Conservation (phyloP, 139 green algal species). For the Edaphochlamys debaryana region DNA sequence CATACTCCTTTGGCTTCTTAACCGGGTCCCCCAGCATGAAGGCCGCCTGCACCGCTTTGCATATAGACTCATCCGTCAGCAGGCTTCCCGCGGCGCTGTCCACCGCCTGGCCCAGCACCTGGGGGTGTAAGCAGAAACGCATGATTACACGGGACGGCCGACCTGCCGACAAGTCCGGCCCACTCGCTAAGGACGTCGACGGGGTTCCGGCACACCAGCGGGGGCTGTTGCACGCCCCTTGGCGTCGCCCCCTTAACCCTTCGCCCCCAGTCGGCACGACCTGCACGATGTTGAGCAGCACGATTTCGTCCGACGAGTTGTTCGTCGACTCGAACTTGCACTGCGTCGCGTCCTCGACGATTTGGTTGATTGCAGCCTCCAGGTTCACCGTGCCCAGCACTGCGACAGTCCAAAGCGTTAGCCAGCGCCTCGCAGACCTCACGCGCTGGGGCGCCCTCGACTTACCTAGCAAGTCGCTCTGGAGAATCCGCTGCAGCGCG, state of each 20-base stretch:
- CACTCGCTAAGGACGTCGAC: too few relatives aligned
- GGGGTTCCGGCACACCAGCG: too few relatives aligned
- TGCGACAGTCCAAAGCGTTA: slow-evolving; percentile 45
- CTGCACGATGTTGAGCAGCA: slow-evolving; percentile 95
- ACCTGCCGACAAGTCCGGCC: too few relatives aligned
- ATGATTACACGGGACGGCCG: too few relatives aligned
- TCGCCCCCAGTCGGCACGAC: too few relatives aligned
- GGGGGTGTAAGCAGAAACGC: too few relatives aligned
- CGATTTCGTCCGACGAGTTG: slow-evolving; percentile 91
- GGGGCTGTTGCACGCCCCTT: too few relatives aligned
- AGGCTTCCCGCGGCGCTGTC: slow-evolving; percentile 59
- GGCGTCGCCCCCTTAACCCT: too few relatives aligned
- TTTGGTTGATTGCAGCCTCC: slow-evolving; percentile 80
- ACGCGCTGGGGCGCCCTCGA: too few relatives aligned
- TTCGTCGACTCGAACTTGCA: slow-evolving; percentile 96
- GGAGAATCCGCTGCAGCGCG: slow-evolving; percentile 84
- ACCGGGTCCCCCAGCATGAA: slow-evolving; percentile 72
- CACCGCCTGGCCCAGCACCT: slow-evolving; percentile 49
- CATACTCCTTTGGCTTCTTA: slow-evolving; percentile 61
- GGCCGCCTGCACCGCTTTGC: slow-evolving; percentile 60
- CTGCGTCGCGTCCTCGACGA: slow-evolving; percentile 88
- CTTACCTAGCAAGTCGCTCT: slow-evolving; percentile 73
- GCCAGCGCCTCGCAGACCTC: too few relatives aligned
- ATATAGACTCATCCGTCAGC: slow-evolving; percentile 63
- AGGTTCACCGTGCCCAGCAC: slow-evolving; percentile 50